These are phyloP conservation scores for Auricularia cornea DNA, from an alignment of 768 basidiomycete genomes.

Conservation along the genomic window DNA sequence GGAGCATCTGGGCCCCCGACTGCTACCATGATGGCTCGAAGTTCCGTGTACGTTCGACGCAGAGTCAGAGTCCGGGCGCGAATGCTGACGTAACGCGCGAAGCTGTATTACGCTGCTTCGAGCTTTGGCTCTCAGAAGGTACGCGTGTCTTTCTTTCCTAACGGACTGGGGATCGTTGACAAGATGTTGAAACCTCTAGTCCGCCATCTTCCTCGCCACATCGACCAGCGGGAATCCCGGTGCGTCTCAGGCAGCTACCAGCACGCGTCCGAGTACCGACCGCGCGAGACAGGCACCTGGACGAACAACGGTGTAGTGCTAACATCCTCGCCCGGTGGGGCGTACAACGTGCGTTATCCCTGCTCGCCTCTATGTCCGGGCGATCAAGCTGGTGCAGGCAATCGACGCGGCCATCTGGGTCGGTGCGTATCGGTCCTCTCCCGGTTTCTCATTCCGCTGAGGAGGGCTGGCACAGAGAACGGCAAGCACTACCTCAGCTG, in stretches of 20 bases:
- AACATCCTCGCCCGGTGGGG: slow-evolving; percentile 28
- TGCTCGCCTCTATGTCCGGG: not conserved
- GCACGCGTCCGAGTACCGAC: not conserved
- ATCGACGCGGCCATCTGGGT: slow-evolving; percentile 41
- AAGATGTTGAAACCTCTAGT: slow-evolving; percentile 20
- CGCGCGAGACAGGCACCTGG: slow-evolving; percentile 17
- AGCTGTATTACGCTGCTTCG: slow-evolving; percentile 50
- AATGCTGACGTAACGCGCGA: no score
- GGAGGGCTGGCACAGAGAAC: slow-evolving; percentile 28
- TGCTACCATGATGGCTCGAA: slow-evolving; percentile 19
- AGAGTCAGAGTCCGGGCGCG: no score
- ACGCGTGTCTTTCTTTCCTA: slow-evolving; percentile 3
- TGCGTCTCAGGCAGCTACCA: not conserved
- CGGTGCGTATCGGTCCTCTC: slow-evolving; percentile 11
- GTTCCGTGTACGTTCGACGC: slow-evolving; percentile 18
- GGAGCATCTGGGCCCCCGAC: slow-evolving; percentile 28
- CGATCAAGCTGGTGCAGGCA: slow-evolving; percentile 24
- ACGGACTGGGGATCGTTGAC: not conserved
- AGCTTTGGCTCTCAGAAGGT: slow-evolving; percentile 46
- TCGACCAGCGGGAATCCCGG: slow-evolving; percentile 34
- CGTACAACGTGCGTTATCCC: slow-evolving; percentile 31
- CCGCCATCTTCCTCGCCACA: slow-evolving; percentile 47
- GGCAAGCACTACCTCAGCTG: slow-evolving; percentile 42
- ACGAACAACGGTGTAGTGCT: slow-evolving; percentile 41
- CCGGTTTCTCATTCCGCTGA: no score